These are phyloP conservation scores for Globisporangium rhizosaccharum DNA, from an alignment of 352 stramenopile species.

Conservation along the genomic window DNA sequence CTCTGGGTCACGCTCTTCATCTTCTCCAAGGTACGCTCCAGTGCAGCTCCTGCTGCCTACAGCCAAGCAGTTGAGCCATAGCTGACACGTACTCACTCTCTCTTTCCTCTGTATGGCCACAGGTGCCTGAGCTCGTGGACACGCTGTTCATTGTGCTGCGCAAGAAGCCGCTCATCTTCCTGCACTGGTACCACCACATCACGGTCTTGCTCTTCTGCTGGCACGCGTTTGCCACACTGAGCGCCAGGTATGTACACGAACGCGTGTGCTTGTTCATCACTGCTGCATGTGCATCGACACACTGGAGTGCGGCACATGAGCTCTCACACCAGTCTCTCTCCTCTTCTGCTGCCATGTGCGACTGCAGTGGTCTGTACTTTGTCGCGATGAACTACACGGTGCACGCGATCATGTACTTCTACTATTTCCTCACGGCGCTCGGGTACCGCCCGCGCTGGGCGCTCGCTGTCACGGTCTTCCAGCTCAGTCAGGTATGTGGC, in stretches of 20 bases:
- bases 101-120: background rate
- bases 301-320: background rate
- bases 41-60: background rate
- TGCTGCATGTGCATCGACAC: background rate
- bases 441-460: slow-evolving; percentile 73
- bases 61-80: background rate
- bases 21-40: slow-evolving; percentile 69
- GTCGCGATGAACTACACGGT: slow-evolving; percentile 98
- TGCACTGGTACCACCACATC: slow-evolving; percentile 99
- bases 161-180: slow-evolving; percentile 96
- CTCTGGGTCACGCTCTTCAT: slow-evolving; percentile 85
- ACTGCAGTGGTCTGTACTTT: slow-evolving; percentile 91
- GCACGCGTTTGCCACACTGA: slow-evolving; percentile 93
- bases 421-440: slow-evolving; percentile 91
- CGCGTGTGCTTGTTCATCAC: background rate
- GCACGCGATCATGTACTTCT: slow-evolving; percentile 97
- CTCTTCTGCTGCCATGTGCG: background rate
- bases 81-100: background rate
- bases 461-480: slow-evolving; percentile 84
- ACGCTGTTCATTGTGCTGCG: slow-evolving; percentile 97
- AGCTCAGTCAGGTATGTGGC: slow-evolving; percentile 87
- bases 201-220: slow-evolving; percentile 97
- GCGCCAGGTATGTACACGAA: slow-evolving; percentile 44
- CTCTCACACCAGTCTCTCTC: slow-evolving; percentile 1
- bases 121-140: slow-evolving; percentile 92